Evolutionary conservation across 2,329 filamentous ascomycete genomes (phyloP), one percentile per base, ranked within the genome.

Genomic region (Dactylellina haptotyla): DNA sequence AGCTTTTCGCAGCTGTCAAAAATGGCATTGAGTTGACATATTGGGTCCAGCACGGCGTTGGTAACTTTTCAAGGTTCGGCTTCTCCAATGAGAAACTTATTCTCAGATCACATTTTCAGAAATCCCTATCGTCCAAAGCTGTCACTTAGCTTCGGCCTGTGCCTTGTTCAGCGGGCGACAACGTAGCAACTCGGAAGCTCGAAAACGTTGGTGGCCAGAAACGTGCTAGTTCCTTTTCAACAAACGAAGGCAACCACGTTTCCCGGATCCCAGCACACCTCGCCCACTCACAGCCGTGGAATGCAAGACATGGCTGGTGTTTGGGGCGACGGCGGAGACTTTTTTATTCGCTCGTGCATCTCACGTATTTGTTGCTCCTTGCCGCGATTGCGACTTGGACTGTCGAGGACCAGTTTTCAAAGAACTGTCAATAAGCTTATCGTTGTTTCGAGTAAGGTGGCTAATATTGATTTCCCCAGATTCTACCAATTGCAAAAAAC

Each of bases 221-320:
- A 8, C 2, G 54, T 65, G 4, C 30, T 73, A 61, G 61, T 10
- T 39, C 12, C 16, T 54, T 66, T 73, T 66, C 61, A 61, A 32
- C 28, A 65, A 61, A 64, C 69, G 69, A 73, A 73, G 69, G 69
- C 69, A 73, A 59, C 69, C 69, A 65, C 56, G 61, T 51, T 63
- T 62, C 20, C 34, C 30, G 18, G 32, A 57, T 43, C 43, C 20
- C 26, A 18, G 25, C 61, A 23, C 50, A 25, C 14, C 3, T 34
- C 20, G 28, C 30, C 62, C 62, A 57, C 39, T 57, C 43, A 64
- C 25, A 54, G 56, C 20, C 23, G n/a, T 62, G 28, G 20, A 32
- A 41, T 23, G 39, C 20, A 56, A 34, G 39, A 48, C 69, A 65
- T 61, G 54, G 59, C 39, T n/a, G n/a, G 18, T 67, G 63, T 41